These are phyloP conservation scores for Xylona heveae DNA, from an alignment of 495 filamentous ascomycete genomes.

Conservation along the genomic window DNA sequence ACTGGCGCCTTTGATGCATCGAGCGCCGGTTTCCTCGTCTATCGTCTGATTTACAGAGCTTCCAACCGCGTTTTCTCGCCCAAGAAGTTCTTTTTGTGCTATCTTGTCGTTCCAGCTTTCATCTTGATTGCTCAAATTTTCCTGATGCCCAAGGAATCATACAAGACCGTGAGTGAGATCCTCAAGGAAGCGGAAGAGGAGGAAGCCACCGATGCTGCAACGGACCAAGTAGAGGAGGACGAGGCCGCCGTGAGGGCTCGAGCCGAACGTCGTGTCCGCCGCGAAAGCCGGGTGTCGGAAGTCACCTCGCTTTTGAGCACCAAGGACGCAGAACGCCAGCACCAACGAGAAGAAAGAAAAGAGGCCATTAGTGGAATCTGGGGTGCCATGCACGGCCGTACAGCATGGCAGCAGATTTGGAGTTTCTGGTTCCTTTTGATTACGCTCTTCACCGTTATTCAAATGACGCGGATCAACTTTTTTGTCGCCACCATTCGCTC, in stretches of 20 bases:
- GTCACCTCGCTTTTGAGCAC: constrained; percentile 49
- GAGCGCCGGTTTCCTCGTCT: constrained; percentile 73
- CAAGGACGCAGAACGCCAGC: constrained; percentile 30
- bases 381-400: constrained; percentile 66
- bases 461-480: constrained; percentile 94
- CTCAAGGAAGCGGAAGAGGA: constrained; percentile 43
- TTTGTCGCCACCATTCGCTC: constrained; percentile 80
- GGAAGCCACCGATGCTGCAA: constrained; percentile 11
- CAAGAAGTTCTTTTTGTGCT: constrained; percentile 52
- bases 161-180: constrained; percentile 76
- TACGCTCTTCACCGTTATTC: constrained; percentile 65
- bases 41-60: constrained; percentile 50
- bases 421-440: constrained; percentile 81
- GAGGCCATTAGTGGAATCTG: constrained; percentile 52
- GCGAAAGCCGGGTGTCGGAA: constrained; percentile 46
- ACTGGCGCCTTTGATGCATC: constrained; percentile 84
- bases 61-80: constrained; percentile 37
- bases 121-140: constrained; percentile 50
- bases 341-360: constrained; percentile 34
- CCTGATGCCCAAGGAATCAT: constrained; percentile 59
- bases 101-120: constrained; percentile 50
- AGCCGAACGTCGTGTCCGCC: constrained; percentile 39
- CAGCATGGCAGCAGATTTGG: constrained; percentile 51
- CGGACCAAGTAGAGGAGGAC: constrained; percentile 16
- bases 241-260: constrained; percentile 8